phyloP scores from a whole-genome alignment of 1,139 yeast genomes.

The Saccharomycopsis hybrid region DNA sequence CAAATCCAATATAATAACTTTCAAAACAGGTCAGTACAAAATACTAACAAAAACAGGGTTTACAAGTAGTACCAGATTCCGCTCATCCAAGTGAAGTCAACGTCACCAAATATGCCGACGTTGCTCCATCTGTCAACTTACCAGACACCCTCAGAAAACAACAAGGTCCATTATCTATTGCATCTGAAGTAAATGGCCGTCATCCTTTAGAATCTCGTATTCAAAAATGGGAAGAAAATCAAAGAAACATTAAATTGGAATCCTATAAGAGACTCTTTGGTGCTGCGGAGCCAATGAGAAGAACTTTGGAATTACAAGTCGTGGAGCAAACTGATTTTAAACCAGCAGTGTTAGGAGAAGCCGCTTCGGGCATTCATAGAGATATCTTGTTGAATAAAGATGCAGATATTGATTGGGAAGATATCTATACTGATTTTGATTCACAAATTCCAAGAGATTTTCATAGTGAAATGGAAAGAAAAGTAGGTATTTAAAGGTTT shows the following conservation, averaged over 20 bases:
- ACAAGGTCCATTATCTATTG: conserved; percentile 54
- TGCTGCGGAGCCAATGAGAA: conserved; percentile 80
- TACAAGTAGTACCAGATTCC: too few relatives aligned
- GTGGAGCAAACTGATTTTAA: conserved; percentile 68
- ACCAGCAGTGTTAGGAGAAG: conserved; percentile 48
- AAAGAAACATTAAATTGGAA: conserved; percentile 64
- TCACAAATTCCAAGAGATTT: conserved; percentile 34
- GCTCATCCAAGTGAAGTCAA: conserved; percentile 24
- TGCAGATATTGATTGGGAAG: conserved; percentile 84
- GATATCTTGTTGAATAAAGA: conserved; percentile 80
- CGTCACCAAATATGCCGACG: conserved; percentile 43
- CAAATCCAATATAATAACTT: too few relatives aligned
- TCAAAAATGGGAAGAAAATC: conserved; percentile 73
- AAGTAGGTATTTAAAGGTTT: conserved; percentile 54
- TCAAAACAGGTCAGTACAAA: too few relatives aligned
- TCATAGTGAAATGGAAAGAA: conserved; percentile 68
- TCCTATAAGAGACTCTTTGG: conserved; percentile 81
- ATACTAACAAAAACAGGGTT: too few relatives aligned
- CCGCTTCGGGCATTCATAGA: conserved; percentile 49
- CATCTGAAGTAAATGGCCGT: conserved; percentile 68
- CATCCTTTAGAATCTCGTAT: conserved; percentile 84
- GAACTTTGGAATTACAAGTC: conserved; percentile 76
- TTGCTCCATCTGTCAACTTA: conserved; percentile 53
- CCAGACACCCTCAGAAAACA: conserved; percentile 52
- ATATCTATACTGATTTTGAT: conserved; percentile 51